Conservation (phyloP, 148 eudicot genomes). For the Vaccinium macrocarpon region DNA sequence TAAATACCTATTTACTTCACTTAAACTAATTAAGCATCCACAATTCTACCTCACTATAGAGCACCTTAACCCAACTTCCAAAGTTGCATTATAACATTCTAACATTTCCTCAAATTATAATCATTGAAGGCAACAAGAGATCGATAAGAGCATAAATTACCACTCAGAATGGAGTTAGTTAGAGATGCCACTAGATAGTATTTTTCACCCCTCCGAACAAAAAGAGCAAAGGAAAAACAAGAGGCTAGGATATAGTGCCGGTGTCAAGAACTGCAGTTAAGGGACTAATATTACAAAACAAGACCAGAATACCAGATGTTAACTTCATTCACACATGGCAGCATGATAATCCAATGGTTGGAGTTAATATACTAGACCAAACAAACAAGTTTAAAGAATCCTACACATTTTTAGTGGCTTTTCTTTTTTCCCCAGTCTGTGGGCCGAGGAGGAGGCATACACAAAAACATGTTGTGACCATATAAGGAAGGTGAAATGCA, state of each 20-base stretch:
- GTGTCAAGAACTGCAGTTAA: no score
- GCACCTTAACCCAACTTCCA: background rate
- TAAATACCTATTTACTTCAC: background rate
- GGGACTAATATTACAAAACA: background rate
- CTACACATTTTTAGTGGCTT: background rate
- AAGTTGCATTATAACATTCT: background rate
- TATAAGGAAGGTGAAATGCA: background rate
- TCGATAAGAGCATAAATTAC: background rate
- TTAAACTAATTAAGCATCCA: background rate
- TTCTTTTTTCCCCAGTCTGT: background rate
- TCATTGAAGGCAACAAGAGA: background rate
- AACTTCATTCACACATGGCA: background rate
- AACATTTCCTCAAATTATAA: background rate
- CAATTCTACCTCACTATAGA: background rate
- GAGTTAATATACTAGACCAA: background rate
- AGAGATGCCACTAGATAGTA: background rate
- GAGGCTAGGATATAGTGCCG: background rate
- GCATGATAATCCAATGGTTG: background rate
- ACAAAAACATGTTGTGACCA: background rate
- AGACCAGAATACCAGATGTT: background rate
- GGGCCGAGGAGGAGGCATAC: background rate
- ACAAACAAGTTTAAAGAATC: slow-evolving; percentile 2
- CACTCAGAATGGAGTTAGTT: background rate
- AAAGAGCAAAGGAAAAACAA: background rate
- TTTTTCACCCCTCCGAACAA: background rate